Base-by-base conservation (phyloP, 495 filamentous ascomycete genomes). In the Aspergillus coremiiformis region DNA sequence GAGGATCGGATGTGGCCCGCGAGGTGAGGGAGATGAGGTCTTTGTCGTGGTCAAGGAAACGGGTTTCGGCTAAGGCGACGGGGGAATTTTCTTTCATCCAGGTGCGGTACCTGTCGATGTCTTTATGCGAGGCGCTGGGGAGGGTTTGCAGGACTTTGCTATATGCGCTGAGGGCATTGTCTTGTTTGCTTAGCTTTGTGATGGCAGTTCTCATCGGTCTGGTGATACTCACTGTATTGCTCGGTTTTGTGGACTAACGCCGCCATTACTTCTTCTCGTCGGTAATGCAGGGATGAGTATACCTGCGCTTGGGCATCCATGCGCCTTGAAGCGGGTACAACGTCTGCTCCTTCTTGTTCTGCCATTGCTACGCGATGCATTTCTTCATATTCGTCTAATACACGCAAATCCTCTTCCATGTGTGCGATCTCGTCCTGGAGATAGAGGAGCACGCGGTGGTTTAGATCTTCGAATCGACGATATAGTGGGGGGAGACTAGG, bases 371-470 rank as follows among this genome's bases (percentile, higher is more conserved):
- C 64, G n/a, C 83, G 72, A 21, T 77, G 73, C 60, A 86, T 80
- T 19, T 85, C 85, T 53, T 90, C 85, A 20, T 80, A 76, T 27
- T 81, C 79, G 56, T 95, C 90, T 0, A 92, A 67, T 1, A 74
- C 69, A n/a, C 80, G 76, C 0, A 93, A 73, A 33, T 89, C 81
- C 57, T 87, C 83, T 59, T 91, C 88, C 45, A 93, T 73, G 46
- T 92, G 85, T 1, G 80, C 75, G 33, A 95, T 81, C 62, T 95
- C 89, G 61, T 93, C 88, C 68, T 95, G 91, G 1, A 96, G 79
- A 60, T 93, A 82, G 2, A 96, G 74, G 3, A 96, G 75, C 11
- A 95, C 73, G 15, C 92, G 84, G 62, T 95, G 89, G 59, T 95
- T 95, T 4, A 95, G 69, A 8, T 78, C 76, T 60, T 87, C 86